Evolutionary conservation across 768 basidiomycete species (phyloP).

Genomic region (Tephrocybe sp.): DNA sequence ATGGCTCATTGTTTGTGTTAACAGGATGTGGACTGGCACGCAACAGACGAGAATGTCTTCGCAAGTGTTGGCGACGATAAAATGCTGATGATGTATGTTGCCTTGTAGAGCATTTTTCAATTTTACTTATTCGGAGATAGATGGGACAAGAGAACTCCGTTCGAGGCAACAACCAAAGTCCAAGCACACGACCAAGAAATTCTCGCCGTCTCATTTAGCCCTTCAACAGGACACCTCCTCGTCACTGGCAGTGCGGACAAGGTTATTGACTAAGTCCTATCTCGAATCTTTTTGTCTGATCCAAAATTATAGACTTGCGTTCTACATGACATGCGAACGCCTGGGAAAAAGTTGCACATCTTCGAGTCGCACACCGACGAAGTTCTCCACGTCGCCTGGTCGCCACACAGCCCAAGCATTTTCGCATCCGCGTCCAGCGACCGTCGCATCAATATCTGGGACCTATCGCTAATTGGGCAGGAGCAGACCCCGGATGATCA

Average conservation of each 20-base stretch:
- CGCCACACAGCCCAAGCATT: conserved; percentile 86
- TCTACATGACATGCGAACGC: conserved; percentile 82
- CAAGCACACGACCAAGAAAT: conserved; percentile 93
- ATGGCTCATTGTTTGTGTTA: conserved; percentile 1
- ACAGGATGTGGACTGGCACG: conserved; percentile 97
- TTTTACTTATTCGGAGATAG: conserved; percentile 37
- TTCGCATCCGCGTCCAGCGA: conserved; percentile 97
- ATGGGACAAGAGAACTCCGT: conserved; percentile 86
- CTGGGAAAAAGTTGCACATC: conserved; percentile 77
- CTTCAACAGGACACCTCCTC: conserved; percentile 73
- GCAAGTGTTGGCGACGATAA: conserved; percentile 97
- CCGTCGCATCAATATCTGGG: conserved; percentile 93
- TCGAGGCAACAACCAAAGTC: conserved; percentile 66
- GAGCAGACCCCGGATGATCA: conserved; percentile 98
- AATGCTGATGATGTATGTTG: conserved; percentile 84
- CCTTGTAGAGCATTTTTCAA: not conserved
- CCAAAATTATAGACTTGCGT: conserved; percentile 66
- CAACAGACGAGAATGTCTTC: conserved; percentile 77
- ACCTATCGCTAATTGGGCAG: conserved; percentile 84
- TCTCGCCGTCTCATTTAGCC: conserved; percentile 88
- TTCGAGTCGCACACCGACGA: conserved; percentile 96
- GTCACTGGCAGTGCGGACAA: conserved; percentile 95
- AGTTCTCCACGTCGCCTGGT: conserved; percentile 93
- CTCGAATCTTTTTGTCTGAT: not conserved
- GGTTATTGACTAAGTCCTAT: conserved; percentile 38